Evolutionary conservation across 1,284 basidiomycete genomes (phyloP), one percentile per base, ranked within the genome.

Genomic region (Porphyrellus sp.): DNA sequence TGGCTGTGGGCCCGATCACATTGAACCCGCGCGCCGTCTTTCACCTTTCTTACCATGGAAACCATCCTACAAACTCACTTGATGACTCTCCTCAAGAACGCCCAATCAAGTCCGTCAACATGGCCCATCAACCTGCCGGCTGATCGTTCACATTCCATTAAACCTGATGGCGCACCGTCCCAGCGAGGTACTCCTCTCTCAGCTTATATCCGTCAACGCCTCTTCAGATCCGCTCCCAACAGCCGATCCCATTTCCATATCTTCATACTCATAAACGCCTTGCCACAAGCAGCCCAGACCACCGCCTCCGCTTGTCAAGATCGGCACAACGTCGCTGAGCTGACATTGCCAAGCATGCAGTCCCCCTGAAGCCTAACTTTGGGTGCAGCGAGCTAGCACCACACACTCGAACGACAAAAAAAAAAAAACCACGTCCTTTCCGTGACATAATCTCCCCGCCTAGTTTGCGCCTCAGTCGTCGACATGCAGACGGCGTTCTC

Each of bases 11-110:
- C 46, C 53, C 60, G 49, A 63, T 63, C 60, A 46, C 63, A 47
- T 51, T 53, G 39, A 35, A n/a, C 33, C 45, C 55, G n/a, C n/a
- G n/a, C n/a, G 38, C 51, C 49, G 30, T 24, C 52, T 47, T 62
- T 52, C 24, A 59, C 25, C 63, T 37, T 59, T 57, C 65, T 67
- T 55, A 49, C 59, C 67, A 67, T 69, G 63, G 68, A 68, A 67
- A 67, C 68, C 39, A 43, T 52, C 23, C 57, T 52, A 47, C 40
- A 37, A 40, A 30, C 27, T 59, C 51, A 61, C 46, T 25, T 30
- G 24, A 40, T 41, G 45, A 16, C 43, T 43, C 46, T 34, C 18
- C n/a, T n/a, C 40, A 50, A 54, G 18, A 52, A 31, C 59, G 52
- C 54, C 46, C 49, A 50, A 41, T 38, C 38, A 33, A 7, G 13